Percentiles rank a stretch among this genome's conserved stretches.
These are phyloP conservation scores for Bryoglossum gracile DNA, from an alignment of 495 filamentous ascomycete genomes.

Conservation along the genomic window DNA sequence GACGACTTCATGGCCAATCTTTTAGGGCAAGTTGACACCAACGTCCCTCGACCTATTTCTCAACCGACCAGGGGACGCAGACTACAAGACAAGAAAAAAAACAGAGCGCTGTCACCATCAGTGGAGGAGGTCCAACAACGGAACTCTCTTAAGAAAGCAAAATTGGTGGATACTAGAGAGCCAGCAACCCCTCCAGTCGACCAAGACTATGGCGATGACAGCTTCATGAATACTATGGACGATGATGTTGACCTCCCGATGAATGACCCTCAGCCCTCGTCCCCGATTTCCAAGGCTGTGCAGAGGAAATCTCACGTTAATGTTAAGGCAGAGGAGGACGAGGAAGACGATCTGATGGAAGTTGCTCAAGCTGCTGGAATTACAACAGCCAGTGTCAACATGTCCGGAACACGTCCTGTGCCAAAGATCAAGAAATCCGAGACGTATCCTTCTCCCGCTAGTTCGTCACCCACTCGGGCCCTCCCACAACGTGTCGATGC, in stretches of 20 bases:
- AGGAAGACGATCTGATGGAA: constrained; percentile 77
- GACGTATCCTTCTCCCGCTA: constrained; percentile 57
- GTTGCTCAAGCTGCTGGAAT: constrained; percentile 69
- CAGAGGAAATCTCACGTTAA: constrained; percentile 57
- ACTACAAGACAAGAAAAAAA: constrained; percentile 66
- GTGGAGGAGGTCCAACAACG: constrained; percentile 36
- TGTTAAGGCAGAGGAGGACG: constrained; percentile 58
- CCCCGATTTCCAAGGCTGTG: constrained; percentile 73
- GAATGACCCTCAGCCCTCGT: constrained; percentile 81
- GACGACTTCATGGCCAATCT: constrained; percentile 78
- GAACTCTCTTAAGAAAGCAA: constrained; percentile 41
- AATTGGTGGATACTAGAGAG: constrained; percentile 37
- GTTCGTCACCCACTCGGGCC: constrained; percentile 67
- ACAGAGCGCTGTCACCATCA: constrained; percentile 72
- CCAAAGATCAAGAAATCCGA: constrained; percentile 65
- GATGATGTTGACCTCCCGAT: constrained; percentile 62
- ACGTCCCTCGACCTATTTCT: constrained; percentile 52
- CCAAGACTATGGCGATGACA: constrained; percentile 38
- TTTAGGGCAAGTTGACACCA: constrained; percentile 82
- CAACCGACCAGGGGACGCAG: constrained; percentile 58
- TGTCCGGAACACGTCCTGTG: constrained; percentile 72
- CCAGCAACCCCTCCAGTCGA: constrained; percentile 38
- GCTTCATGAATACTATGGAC: constrained; percentile 40
- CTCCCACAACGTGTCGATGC: constrained; percentile 57
- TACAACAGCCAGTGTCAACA: constrained; percentile 67